Evolutionary conservation across 176 grass and related monocot genomes (phyloP), one percentile per base, ranked within the genome.

Genomic region (Oryza coarctata): DNA sequence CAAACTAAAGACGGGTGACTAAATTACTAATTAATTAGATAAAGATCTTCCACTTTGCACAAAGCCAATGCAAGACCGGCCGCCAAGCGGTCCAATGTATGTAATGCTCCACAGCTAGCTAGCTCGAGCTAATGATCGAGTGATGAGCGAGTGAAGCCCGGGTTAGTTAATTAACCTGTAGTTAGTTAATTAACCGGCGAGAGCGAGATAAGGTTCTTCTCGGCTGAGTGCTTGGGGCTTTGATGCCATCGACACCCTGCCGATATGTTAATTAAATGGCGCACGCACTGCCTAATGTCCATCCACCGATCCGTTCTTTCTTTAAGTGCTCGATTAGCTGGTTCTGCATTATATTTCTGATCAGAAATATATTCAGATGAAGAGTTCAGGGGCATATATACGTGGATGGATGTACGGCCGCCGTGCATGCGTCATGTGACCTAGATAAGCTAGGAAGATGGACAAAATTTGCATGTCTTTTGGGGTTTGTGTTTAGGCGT

Each of bases 241-340:
- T 38, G 68, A 75, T 75, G 77, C 70, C 77, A 28, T 36, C 76
- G 11, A 14, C 76, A 2, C 9, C 8, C 38, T 63, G 81, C 38
- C 18, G 82, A 89, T 84, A 89, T 84, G 82, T 70, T 89, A 89
- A 26, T 80, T 74, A 80, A 89, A 76, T 70, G 32, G 82, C 70
- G 76, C 74, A 69, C 75, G 73, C 65, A 26, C 63, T 31, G 50
- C n/a, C 20, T 83, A 88, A 79, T 79, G 75, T 71, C 20, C 2
- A 31, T 67, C 63, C 40, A 87, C 63, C n/a, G 55, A 50, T 50
- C 36, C 49, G 30, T 84, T 40, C 5, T 69, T 63, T 65, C 18
- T 88, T 79, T 30, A 61, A 49, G 50, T 55, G 20, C 20, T 55
- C 20, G 20, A n/a, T 55, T 55, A 12, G 47, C 47, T 52, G 47